Base-by-base conservation (phyloP, 2,329 filamentous ascomycete species). In the Ophiosphaerella korrae region DNA sequence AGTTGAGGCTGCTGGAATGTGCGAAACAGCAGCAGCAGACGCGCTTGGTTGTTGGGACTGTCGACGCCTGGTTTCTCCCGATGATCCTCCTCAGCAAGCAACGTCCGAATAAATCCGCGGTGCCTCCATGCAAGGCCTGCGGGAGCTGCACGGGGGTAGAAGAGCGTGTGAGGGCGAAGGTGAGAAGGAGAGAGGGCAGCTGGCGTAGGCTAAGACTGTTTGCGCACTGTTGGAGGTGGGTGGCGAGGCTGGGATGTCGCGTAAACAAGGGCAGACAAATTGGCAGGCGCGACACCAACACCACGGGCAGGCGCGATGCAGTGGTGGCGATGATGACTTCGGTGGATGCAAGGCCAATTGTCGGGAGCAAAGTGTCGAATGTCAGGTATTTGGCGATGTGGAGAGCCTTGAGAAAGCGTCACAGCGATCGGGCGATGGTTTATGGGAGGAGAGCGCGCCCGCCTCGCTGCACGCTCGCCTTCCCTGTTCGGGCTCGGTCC, bases 61-160 rank as follows among this genome's bases (percentile, higher is more conserved):
- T 52, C 35, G 51, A 21, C 16, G 13, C 36, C 52, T 44, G 53
- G 18, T 50, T 47, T 52, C 50, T 59, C 52, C 58, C 53, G 52
- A 43, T 48, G 55, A 45, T 57, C 57, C 61, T 60, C 67, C 65
- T 71, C 68, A 72, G 55, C 67, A 66, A 67, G 62, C 70, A 62
- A 65, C 57, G 55, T 60, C 55, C 53, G 56, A 47, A 32, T 2
- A 33, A 37, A 56, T 59, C 45, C 48, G 52, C 44, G 35, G 49
- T 53, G 53, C 48, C 66, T 71, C 70, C 70, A 73, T 73, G 58
- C 70, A 72, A 66, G 66, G 67, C 62, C 62, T 60, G 55, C 39
- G 39, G 48, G 50, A 43, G 53, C 49, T 45, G 57, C 49, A 50
- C 41, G 46, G 46, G 41, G 46, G 53, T 53, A 56, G 55, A 46